phyloP scores from a whole-genome alignment of 495 filamentous ascomycete species.

The Xylaria venustula region DNA sequence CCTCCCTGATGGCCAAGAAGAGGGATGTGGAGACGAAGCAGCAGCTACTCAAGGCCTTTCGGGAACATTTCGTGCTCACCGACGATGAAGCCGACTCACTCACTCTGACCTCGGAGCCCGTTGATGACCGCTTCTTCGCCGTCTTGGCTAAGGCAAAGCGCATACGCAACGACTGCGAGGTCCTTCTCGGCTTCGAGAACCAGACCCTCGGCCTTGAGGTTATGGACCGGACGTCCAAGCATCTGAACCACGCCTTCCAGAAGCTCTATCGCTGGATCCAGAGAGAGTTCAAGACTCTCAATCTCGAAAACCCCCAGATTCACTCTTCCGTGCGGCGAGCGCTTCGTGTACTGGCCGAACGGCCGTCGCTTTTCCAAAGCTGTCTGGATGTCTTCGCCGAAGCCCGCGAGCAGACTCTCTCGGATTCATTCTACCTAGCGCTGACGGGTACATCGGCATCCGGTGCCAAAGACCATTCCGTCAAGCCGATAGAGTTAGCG shows the following conservation, averaged over 20 bases:
- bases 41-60: slow-evolving; percentile 77
- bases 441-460: slow-evolving; percentile 67
- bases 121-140: slow-evolving; percentile 83
- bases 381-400: slow-evolving; percentile 94
- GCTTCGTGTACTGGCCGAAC: slow-evolving; percentile 82
- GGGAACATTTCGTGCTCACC: slow-evolving; percentile 77
- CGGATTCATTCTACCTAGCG: slow-evolving; percentile 87
- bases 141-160: slow-evolving; percentile 79
- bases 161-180: slow-evolving; percentile 83
- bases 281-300: slow-evolving; percentile 85
- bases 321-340: slow-evolving; percentile 81
- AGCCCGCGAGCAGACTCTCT: slow-evolving; percentile 80
- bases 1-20: slow-evolving; percentile 70
- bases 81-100: slow-evolving; percentile 72
- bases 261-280: slow-evolving; percentile 95
- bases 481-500: slow-evolving; percentile 91
- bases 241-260: slow-evolving; percentile 89
- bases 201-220: slow-evolving; percentile 83
- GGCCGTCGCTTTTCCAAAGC: slow-evolving; percentile 86
- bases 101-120: slow-evolving; percentile 72
- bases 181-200: slow-evolving; percentile 85
- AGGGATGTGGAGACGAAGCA: slow-evolving; percentile 82
- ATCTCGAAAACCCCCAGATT: slow-evolving; percentile 93
- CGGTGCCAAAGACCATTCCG: slow-evolving; percentile 46
- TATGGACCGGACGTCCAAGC: slow-evolving; percentile 82